phyloP scores from a whole-genome alignment of 2,329 filamentous ascomycete species.

The Diaporthe humulicola region DNA sequence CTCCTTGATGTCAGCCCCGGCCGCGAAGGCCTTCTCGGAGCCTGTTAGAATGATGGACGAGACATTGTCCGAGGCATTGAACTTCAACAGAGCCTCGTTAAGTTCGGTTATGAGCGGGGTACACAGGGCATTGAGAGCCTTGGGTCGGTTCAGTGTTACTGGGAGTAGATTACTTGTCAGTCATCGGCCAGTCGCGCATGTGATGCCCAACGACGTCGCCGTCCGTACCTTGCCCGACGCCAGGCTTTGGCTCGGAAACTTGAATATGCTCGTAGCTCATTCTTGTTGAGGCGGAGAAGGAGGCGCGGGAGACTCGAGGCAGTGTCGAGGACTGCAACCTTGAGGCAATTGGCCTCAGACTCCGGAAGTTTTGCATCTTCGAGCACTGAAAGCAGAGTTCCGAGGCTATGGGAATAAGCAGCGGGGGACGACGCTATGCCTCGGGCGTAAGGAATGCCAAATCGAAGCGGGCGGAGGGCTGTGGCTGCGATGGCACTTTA shows the following conservation, averaged over 20 bases:
- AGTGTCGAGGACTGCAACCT: constrained; percentile 70
- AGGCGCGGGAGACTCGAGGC: constrained; percentile 65
- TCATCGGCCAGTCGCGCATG: not conserved
- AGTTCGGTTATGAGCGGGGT: constrained; percentile 92
- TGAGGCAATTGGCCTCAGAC: constrained; percentile 71
- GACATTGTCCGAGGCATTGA: constrained; percentile 78
- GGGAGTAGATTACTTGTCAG: constrained; percentile 19
- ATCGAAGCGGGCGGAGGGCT: not conserved
- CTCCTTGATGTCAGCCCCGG: constrained; percentile 98
- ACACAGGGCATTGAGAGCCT: constrained; percentile 93
- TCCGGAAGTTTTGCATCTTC: constrained; percentile 67
- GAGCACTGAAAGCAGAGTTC: not conserved
- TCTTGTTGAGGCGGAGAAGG: constrained; percentile 60
- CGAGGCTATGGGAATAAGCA: constrained; percentile 1
- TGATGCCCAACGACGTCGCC: constrained; percentile 41
- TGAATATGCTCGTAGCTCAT: constrained; percentile 83
- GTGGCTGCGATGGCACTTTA: not conserved
- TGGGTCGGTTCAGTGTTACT: constrained; percentile 96
- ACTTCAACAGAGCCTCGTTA: constrained; percentile 79
- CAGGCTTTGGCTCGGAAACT: constrained; percentile 85
- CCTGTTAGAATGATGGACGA: constrained; percentile 89
- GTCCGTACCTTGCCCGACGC: constrained; percentile 85
- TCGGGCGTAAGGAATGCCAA: not conserved
- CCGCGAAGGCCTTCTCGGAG: constrained; percentile 90
- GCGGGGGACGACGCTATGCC: not conserved